Evolutionary conservation across 768 basidiomycete species (phyloP).

Genomic region (Russula virescens): DNA sequence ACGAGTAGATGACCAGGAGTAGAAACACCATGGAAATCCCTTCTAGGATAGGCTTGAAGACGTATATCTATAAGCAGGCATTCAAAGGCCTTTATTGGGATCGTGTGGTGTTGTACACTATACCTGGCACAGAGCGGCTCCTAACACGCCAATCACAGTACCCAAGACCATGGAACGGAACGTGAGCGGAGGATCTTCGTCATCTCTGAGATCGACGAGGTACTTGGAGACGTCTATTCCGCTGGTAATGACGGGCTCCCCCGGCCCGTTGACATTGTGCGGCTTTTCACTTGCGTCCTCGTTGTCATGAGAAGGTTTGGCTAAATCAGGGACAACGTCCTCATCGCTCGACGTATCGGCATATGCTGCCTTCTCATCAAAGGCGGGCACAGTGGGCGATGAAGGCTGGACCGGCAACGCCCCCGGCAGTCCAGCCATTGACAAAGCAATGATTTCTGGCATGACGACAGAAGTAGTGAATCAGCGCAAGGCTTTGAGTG

Average conservation of each 20-base stretch:
- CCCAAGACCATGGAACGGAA: constrained; percentile 52
- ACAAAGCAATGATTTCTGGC: too few species aligned
- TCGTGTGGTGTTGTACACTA: constrained; percentile 5
- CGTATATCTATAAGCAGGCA: constrained; percentile 41
- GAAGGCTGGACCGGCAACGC: neutral
- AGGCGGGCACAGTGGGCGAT: neutral
- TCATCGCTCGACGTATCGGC: neutral
- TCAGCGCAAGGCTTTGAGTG: neutral
- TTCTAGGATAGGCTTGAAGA: constrained; percentile 53
- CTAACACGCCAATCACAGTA: constrained; percentile 50
- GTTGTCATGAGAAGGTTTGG: neutral
- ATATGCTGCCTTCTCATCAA: constrained; percentile 1
- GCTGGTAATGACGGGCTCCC: constrained; percentile 29
- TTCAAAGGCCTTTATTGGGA: neutral
- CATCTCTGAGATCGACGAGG: constrained; percentile 53
- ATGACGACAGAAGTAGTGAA: neutral
- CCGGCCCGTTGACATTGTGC: constrained; percentile 9
- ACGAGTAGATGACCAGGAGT: constrained; percentile 46
- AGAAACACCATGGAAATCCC: constrained; percentile 52
- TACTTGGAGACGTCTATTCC: constrained; percentile 50
- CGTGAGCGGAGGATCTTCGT: constrained; percentile 50
- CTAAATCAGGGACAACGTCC: neutral
- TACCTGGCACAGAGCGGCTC: constrained; percentile 53
- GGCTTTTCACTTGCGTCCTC: constrained; percentile 3
- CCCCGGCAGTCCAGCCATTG: neutral